Evolutionary conservation across 1,284 basidiomycete species (phyloP).

Genomic region (Laetiporus sulphureus): DNA sequence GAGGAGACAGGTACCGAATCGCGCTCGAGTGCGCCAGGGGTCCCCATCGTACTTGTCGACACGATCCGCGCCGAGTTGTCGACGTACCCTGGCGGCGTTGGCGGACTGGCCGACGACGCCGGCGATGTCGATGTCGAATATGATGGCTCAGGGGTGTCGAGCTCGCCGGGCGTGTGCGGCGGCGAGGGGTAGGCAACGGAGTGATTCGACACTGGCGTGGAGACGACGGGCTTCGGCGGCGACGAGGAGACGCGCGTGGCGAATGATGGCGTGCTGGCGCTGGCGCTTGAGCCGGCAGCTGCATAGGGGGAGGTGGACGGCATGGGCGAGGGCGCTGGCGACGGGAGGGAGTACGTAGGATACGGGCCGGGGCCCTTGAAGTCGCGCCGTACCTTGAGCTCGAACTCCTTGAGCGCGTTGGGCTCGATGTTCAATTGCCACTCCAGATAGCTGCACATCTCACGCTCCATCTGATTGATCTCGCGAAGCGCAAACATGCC

Average conservation of each 20-base stretch:
- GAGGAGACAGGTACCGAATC: conserved; percentile 6
- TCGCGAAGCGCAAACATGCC: conserved; percentile 86
- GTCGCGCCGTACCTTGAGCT: conserved; percentile 53
- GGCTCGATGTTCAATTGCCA: conserved; percentile 84
- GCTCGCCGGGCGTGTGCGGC: conserved; percentile 29
- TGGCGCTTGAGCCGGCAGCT: conserved; percentile 29
- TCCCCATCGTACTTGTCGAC: conserved; percentile 32
- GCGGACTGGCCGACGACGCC: conserved; percentile 47
- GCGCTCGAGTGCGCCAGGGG: conserved; percentile 21
- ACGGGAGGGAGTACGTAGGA: conserved; percentile 51
- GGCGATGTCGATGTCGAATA: conserved; percentile 46
- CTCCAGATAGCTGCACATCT: conserved; percentile 90
- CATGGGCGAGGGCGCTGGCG: conserved; percentile 45
- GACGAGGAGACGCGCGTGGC: conserved; percentile 32
- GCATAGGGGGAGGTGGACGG: conserved; percentile 37
- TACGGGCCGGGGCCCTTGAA: conserved; percentile 51
- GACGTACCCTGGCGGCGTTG: conserved; percentile 43
- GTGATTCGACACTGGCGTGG: conserved; percentile 2
- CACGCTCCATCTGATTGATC: conserved; percentile 94
- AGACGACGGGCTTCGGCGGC: conserved; percentile 29
- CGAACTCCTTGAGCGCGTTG: conserved; percentile 58
- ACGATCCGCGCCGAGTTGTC: conserved; percentile 41
- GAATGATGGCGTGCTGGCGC: conserved; percentile 26
- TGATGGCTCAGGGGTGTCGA: conserved; percentile 41
- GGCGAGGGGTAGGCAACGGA: conserved; percentile 20